phyloP scores from a whole-genome alignment of 805 yeast genomes.

The Jamesozyma rosinii region DNA sequence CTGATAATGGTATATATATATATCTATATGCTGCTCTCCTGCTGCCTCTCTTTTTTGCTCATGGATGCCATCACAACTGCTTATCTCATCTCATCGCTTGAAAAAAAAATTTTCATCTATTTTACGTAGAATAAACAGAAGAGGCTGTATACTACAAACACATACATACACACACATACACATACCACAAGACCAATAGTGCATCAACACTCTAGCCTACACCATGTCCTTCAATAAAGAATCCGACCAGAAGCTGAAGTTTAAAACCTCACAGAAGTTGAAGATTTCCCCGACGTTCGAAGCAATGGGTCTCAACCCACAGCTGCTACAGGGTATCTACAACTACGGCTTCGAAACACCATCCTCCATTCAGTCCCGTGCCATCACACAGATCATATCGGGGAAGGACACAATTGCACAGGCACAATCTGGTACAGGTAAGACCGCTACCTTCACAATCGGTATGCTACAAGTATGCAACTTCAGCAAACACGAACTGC shows the following conservation, averaged over 20 bases:
- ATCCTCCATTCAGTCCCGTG: conserved; percentile 94
- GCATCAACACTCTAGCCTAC: too few relatives aligned
- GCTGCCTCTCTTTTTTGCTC: too few relatives aligned
- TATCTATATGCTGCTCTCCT: too few relatives aligned
- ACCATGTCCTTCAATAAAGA: conserved; percentile 53
- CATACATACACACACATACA: too few relatives aligned
- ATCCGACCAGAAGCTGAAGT: conserved; percentile 49
- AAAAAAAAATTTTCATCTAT: neutral
- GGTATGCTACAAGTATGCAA: conserved; percentile 86
- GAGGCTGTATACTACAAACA: neutral
- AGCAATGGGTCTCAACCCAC: conserved; percentile 62
- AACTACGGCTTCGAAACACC: conserved; percentile 93
- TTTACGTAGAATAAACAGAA: neutral
- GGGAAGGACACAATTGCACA: conserved; percentile 95
- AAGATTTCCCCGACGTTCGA: conserved; percentile 54
- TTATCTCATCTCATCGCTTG: conserved; percentile 1
- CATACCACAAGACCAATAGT: too few relatives aligned
- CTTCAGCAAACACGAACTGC: conserved; percentile 60
- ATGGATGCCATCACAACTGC: too few relatives aligned
- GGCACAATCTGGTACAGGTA: conserved; percentile 98
- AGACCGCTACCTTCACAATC: conserved; percentile 96
- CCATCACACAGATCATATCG: conserved; percentile 84
- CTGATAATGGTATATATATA: too few relatives aligned
- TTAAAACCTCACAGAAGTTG: conserved; percentile 50
- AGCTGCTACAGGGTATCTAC: conserved; percentile 53